Base-by-base conservation (phyloP, 768 basidiomycete genomes). In the Dioszegia crocea region DNA sequence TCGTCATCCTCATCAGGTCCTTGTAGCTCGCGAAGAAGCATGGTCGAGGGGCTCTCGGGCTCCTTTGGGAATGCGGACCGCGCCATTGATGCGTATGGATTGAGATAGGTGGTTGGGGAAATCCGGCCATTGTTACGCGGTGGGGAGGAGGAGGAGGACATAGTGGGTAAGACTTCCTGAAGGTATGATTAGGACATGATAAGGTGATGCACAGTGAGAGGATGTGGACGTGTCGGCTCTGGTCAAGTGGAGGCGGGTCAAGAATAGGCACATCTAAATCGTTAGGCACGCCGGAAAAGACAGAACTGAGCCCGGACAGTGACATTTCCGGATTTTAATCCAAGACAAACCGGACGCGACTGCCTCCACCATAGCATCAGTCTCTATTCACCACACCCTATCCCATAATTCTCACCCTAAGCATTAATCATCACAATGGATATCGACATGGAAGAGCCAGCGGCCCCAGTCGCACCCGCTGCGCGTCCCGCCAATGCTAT, bases 41-140 rank as follows among this genome's bases (percentile, higher is more conserved):
- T 60, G 21, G 72, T 62, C 4, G 72, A 71, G 1, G 72, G 72
- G 41, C 60, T 62, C 38, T 71, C 72, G 5, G 69, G 69, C 47
- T 69, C 63, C 29, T 40, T 43, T 27, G 52, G 40, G 27, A 48
- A 43, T 38, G 67, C 45, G 0, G 70, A 69, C 3, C 64, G 60
- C n/a, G 60, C 16, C 45, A 67, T 60, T 4, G 68, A 65, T 2
- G 66, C 51, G 51, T 67, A 73, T 29, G 71, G 68, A 43, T 73
- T 68, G 49, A 66, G 61, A 2, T 63, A 31, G 50, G 60, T 54
- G 26, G 66, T 53, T 8, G 66, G 53, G 26, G 67, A 61, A 38
- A 56, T 65, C 6, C 27, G 27, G 5, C 43, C 24, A 6, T 9
- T n/a, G 23, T 16, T 23, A 16, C 30, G 49, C 14, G 59, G 47